Conservation (phyloP, 768 basidiomycete genomes). For the Calocera cornea region DNA sequence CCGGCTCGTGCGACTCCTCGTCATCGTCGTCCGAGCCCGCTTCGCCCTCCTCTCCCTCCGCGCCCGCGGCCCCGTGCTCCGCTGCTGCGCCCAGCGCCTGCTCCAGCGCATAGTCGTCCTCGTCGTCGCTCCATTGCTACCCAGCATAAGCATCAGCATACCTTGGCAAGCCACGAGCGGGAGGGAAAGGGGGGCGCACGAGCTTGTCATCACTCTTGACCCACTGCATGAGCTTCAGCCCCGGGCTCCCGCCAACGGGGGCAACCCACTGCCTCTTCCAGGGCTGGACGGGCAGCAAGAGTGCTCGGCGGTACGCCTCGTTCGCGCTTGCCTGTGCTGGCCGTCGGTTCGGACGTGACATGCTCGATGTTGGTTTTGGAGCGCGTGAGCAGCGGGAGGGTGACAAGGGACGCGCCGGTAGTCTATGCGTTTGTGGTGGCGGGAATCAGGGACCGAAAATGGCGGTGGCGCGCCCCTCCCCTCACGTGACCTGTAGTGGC, state of each 20-base stretch:
- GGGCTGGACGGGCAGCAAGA: neutral
- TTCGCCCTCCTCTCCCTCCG: neutral
- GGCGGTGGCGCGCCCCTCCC: neutral
- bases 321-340: neutral
- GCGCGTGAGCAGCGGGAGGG: neutral
- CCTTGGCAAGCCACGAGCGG: neutral
- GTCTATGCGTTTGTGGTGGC: neutral
- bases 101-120: neutral
- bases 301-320: neutral
- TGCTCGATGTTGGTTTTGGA: neutral
- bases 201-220: constrained; percentile 3
- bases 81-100: neutral
- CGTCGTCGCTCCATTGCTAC: constrained; percentile 1
- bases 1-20: neutral
- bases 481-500: neutral
- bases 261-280: neutral
- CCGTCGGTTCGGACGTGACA: neutral
- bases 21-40: neutral
- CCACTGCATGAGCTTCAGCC: neutral
- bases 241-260: neutral
- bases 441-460: neutral
- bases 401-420: neutral
- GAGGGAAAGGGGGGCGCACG: neutral
- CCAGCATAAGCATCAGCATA: neutral
- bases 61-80: neutral